These are phyloP conservation scores for Stylonectria norvegica DNA, from an alignment of 2,329 filamentous ascomycete species.

Conservation along the genomic window DNA sequence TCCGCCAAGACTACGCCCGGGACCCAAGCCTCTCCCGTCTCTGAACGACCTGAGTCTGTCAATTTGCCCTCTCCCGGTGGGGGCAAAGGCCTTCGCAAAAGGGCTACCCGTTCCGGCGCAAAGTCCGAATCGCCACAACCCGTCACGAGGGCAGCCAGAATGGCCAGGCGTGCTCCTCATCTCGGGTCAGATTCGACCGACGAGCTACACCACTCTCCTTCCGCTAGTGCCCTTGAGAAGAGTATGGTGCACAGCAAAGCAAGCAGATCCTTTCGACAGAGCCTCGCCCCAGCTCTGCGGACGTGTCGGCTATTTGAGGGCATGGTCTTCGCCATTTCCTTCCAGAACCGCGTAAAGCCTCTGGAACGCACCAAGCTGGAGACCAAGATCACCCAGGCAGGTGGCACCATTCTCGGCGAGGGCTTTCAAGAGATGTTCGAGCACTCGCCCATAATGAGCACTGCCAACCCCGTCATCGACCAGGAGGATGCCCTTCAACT, in stretches of 20 bases:
- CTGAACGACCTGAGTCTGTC: slow-evolving; percentile 21
- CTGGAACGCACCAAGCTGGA: slow-evolving; percentile 48
- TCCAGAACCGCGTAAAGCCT: slow-evolving; percentile 46
- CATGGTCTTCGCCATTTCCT: slow-evolving; percentile 87
- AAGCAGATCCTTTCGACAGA: slow-evolving; percentile 27
- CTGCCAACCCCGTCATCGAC: slow-evolving; percentile 29
- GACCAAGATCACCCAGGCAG: slow-evolving; percentile 63
- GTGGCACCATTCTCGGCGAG: slow-evolving; percentile 66
- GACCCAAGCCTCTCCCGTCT: slow-evolving; percentile 31
- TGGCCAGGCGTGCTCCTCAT: slow-evolving; percentile 24
- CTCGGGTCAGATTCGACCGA: slow-evolving; percentile 46
- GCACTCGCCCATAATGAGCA: slow-evolving; percentile 33
- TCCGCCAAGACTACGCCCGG: slow-evolving; percentile 37
- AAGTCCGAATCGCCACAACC: slow-evolving; percentile 29
- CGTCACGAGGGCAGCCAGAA: slow-evolving; percentile 16
- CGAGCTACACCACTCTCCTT: slow-evolving; percentile 43
- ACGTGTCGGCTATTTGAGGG: slow-evolving; percentile 58
- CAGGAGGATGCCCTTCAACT: slow-evolving; percentile 47
- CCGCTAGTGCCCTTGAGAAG: slow-evolving; percentile 36
- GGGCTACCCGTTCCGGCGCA: slow-evolving; percentile 10
- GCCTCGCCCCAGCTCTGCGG: slow-evolving; percentile 24
- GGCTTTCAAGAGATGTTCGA: slow-evolving; percentile 84
- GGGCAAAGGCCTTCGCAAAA: slow-evolving; percentile 16
- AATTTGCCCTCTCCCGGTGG: slow-evolving; percentile 23
- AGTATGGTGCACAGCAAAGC: slow-evolving; percentile 32